Conservation (phyloP, 2,329 filamentous ascomycete genomes). For the Bipolaris victoriae region DNA sequence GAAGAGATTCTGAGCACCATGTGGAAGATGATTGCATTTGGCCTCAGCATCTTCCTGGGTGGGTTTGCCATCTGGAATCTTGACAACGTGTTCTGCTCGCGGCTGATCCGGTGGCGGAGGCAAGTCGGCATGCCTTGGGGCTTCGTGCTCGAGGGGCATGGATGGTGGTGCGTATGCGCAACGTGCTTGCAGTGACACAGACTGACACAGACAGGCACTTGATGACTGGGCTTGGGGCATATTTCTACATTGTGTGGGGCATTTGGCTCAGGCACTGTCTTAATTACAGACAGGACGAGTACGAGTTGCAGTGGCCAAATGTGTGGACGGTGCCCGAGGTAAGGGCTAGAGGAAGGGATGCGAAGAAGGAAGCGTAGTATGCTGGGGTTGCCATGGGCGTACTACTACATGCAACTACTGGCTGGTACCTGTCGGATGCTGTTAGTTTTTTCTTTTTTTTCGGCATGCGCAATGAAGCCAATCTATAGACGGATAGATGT, state of each 20-base stretch:
- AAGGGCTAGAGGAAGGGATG: conserved; percentile 38
- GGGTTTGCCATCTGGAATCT: conserved; percentile 80
- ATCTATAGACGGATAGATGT: no score
- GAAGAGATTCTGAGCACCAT: conserved; percentile 67
- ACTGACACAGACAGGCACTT: conserved; percentile 64
- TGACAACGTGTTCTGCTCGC: conserved; percentile 76
- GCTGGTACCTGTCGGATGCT: no score
- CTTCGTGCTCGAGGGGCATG: conserved; percentile 73
- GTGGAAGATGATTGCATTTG: conserved; percentile 76
- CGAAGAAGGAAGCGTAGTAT: conserved; percentile 37
- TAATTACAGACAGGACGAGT: conserved; percentile 74
- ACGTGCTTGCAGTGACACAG: neutral
- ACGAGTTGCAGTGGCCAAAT: conserved; percentile 71
- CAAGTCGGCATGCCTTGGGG: conserved; percentile 79
- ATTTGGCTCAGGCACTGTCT: conserved; percentile 81
- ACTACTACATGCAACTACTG: no score
- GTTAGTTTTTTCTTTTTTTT: no score
- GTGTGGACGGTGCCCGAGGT: conserved; percentile 62
- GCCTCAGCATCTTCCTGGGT: conserved; percentile 72
- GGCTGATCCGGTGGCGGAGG: conserved; percentile 69
- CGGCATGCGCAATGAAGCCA: no score
- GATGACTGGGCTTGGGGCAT: conserved; percentile 81
- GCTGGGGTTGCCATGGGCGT: no score
- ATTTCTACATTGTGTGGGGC: conserved; percentile 84
- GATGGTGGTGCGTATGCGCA: conserved; percentile 66